Conservation (phyloP, 495 filamentous ascomycete species). For the Bryoglossum gracile region DNA sequence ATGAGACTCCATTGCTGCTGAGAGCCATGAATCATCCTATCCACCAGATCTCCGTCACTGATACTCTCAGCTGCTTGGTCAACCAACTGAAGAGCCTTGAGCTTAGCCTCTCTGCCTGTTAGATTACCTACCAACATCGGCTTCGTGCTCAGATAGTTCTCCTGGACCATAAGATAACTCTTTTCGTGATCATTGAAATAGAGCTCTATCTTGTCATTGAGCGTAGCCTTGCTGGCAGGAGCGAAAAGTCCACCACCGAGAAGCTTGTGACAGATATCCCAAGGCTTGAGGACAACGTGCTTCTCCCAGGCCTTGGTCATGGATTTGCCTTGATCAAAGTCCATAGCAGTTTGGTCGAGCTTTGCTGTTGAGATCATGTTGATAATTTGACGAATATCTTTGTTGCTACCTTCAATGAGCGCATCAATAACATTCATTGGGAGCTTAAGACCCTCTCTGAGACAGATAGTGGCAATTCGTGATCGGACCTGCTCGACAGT, state of each 20-base stretch:
- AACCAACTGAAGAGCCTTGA: conserved; percentile 75
- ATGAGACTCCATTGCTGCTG: conserved; percentile 98
- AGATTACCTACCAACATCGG: conserved; percentile 55
- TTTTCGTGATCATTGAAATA: conserved; percentile 99
- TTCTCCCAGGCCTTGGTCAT: conserved; percentile 99
- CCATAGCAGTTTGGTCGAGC: conserved; percentile 69
- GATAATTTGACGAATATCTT: conserved; percentile 95
- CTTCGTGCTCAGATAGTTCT: conserved; percentile 85
- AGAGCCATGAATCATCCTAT: conserved; percentile 95
- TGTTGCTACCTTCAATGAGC: conserved; percentile 86
- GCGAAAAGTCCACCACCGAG: conserved; percentile 82
- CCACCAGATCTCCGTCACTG: conserved; percentile 93
- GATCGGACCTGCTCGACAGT: conserved; percentile 84
- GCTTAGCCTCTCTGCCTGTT: conserved; percentile 49
- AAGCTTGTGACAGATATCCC: conserved; percentile 94
- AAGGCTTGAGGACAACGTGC: conserved; percentile 89
- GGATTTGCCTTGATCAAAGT: conserved; percentile 73
- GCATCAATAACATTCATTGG: conserved; percentile 83
- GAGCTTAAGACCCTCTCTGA: conserved; percentile 81
- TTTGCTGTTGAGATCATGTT: conserved; percentile 97
- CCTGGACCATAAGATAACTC: conserved; percentile 93
- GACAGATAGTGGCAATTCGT: conserved; percentile 88
- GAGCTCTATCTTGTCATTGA: conserved; percentile 96
- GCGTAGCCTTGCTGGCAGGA: conserved; percentile 66
- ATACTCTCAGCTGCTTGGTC: conserved; percentile 90